Evolutionary conservation across 805 yeast genomes (phyloP).

Genomic region (Hanseniaspora hatyaiensis): DNA sequence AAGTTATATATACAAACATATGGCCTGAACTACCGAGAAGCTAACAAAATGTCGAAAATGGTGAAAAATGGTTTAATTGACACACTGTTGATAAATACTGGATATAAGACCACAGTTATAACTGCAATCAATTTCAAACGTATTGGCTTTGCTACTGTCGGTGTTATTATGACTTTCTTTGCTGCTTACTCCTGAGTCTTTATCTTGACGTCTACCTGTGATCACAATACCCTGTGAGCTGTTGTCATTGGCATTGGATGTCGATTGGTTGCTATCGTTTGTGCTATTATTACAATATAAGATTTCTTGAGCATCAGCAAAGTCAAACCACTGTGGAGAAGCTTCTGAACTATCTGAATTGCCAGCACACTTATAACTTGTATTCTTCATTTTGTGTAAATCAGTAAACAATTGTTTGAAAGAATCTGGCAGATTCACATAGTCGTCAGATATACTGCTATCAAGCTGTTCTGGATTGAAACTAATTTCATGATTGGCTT

Average conservation of each 20-base stretch:
- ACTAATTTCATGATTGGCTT: too few species aligned
- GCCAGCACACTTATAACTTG: too few species aligned
- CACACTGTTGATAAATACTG: constrained; percentile 3
- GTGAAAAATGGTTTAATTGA: too few species aligned
- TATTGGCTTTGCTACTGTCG: not conserved
- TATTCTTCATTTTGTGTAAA: not conserved
- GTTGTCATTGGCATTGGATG: not conserved
- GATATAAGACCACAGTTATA: constrained; percentile 2
- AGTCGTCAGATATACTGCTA: too few species aligned
- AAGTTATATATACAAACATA: too few species aligned
- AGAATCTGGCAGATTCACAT: not conserved
- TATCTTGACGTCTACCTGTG: constrained; percentile 15
- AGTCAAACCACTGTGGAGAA: constrained; percentile 6
- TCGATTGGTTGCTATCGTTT: too few species aligned
- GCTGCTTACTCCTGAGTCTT: constrained; percentile 1
- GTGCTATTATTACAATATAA: too few species aligned
- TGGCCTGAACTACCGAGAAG: too few species aligned
- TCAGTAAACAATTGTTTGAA: not conserved
- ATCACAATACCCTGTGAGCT: constrained; percentile 14
- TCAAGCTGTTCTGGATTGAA: too few species aligned
- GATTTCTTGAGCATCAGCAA: not conserved
- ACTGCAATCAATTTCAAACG: not conserved
- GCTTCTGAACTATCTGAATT: not conserved
- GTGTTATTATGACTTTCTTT: not conserved
- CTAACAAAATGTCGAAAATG: too few species aligned